Base-by-base conservation (phyloP, 257 asterid species). In the Haberlea rhodopensis region DNA sequence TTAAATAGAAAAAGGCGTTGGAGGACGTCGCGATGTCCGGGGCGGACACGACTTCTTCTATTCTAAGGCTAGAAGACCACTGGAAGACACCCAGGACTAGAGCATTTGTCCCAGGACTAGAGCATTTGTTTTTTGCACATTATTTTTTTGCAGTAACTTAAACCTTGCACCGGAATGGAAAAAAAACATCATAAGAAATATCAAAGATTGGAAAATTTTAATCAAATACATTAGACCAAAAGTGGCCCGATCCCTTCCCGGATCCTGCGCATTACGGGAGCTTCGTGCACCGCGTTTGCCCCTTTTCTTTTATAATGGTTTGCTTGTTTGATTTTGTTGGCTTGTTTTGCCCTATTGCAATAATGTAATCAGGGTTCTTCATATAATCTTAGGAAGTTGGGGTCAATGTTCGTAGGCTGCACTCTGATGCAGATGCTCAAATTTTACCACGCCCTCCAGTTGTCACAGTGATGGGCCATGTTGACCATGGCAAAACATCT, bases 401-500 rank as follows among this genome's bases (percentile, higher is more conserved):
- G 21, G 87, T 89, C 73, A 85, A 82, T 69, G 95, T 87, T 34
- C 79, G 71, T 66, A 78, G 96, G 73, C 77, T 77, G 70, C 96
- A 84, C 74, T 81, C 90, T 15, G 84, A 83, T 23, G 87, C 78
- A 72, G 97, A 97, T 46, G 60, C 76, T 56, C 67, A 80, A 68
- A 73, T 80, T 52, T 59, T 82, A 31, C 86, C 91, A 25, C 97
- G 97, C 28, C 86, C 91, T 53, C 95, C 97, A 63, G 96, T 92
- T 52, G 94, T 92, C 70, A 87, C 99, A 13, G 99, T 92, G 60
- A 92, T 92, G 99, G 99, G 99, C 19, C 99, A 92, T 53, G 99
- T 92, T 53, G 99, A 92, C 81, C 97, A 92, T 64, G 99, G 99
- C 5, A 92, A 92, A 79, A 92, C 99, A 11, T 92, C 99, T 63